A percentile compares a stretch with the other conserved stretches of the same genome.
Evolutionary conservation across 768 basidiomycete species (phyloP).

Genomic region (Tricholoma sp.): DNA sequence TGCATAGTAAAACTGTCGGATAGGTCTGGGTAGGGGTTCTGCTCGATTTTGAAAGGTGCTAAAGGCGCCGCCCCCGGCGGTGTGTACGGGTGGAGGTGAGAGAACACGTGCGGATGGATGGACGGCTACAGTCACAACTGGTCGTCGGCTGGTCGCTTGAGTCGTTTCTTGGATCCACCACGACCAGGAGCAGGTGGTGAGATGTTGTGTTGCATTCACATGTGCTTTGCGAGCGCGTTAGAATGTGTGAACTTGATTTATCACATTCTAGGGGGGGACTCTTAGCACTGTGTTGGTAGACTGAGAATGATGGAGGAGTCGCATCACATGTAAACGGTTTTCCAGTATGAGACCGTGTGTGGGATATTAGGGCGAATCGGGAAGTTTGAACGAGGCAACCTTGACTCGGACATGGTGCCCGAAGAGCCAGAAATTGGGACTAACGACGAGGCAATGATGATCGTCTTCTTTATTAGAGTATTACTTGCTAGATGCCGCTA

Average conservation of each 20-base stretch:
- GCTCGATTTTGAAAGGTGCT: conserved; percentile 64
- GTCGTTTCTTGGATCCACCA: conserved; percentile 64
- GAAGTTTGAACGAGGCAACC: conserved; percentile 82
- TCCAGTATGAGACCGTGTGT: conserved; percentile 89
- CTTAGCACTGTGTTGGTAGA: background rate
- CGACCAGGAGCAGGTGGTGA: conserved; percentile 67
- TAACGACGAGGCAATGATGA: no score
- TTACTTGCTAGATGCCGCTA: conserved; percentile 18
- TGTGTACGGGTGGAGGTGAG: conserved; percentile 18
- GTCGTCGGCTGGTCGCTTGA: conserved; percentile 52
- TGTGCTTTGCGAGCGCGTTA: conserved; percentile 89
- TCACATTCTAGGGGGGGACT: conserved; percentile 64
- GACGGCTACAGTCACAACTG: conserved; percentile 18
- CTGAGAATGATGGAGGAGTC: background rate
- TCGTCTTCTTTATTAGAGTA: conserved; percentile 18
- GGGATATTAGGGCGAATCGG: conserved; percentile 85
- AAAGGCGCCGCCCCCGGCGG: conserved; percentile 32
- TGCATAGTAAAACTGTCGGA: conserved; percentile 23
- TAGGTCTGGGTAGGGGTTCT: conserved; percentile 35
- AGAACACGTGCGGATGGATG: conserved; percentile 18
- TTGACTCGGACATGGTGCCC: conserved; percentile 76
- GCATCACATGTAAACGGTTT: conserved; percentile 77
- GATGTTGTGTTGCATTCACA: conserved; percentile 83
- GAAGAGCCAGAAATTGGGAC: background rate
- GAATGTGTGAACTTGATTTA: conserved; percentile 93